phyloP scores from a whole-genome alignment of 2,329 filamentous ascomycete species.

The Aspergillus oerlinghausenensis region DNA sequence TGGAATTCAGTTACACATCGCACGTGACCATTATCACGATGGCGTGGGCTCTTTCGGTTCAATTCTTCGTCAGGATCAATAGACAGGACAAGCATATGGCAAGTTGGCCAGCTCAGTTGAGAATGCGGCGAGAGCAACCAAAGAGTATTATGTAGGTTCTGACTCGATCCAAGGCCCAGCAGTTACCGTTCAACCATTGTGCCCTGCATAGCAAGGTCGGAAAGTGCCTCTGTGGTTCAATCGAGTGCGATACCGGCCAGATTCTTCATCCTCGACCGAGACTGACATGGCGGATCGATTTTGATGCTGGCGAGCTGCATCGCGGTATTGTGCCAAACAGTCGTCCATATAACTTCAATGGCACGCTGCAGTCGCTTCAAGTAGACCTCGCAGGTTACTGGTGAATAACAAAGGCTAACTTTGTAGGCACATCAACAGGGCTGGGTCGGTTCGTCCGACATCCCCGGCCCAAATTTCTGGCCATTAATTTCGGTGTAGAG shows the following conservation, averaged over 20 bases:
- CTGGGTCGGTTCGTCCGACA: conserved; percentile 8
- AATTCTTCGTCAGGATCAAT: neutral
- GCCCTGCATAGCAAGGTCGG: neutral
- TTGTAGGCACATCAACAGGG: conserved; percentile 1
- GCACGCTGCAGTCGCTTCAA: neutral
- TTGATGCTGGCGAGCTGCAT: neutral
- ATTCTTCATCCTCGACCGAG: neutral
- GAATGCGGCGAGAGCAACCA: neutral
- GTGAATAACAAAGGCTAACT: neutral
- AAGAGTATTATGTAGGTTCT: neutral
- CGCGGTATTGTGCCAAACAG: neutral
- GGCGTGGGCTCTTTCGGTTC: neutral
- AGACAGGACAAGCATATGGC: neutral
- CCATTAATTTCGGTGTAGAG: conserved; percentile 29
- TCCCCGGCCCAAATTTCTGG: conserved; percentile 2
- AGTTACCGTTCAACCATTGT: neutral
- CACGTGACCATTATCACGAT: neutral
- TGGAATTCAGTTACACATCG: neutral
- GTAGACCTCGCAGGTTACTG: neutral
- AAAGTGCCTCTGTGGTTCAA: neutral
- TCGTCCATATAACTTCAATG: neutral
- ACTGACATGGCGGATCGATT: neutral
- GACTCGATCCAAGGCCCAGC: neutral
- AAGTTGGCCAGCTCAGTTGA: neutral
- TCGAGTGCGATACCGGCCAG: neutral